Percentiles rank a stretch among this genome's conserved stretches.
Conservation (phyloP, 371 early-diverging fungal genomes). For the Coelomomyces lativittatus region DNA sequence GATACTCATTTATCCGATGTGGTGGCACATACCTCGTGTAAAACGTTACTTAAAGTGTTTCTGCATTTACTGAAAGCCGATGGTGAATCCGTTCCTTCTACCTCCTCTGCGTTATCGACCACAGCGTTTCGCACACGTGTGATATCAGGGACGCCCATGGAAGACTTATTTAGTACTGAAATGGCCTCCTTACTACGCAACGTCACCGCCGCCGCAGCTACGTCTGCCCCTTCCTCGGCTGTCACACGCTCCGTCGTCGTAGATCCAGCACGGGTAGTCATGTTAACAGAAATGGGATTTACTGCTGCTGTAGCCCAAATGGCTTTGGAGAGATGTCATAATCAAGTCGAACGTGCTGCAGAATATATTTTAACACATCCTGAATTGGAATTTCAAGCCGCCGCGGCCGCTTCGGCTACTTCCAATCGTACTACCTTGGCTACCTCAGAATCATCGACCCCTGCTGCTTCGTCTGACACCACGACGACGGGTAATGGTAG, state of each 20-base stretch:
- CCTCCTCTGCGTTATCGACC: conserved; percentile 5
- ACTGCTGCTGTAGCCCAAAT: conserved; percentile 56
- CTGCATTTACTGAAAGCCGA: background rate
- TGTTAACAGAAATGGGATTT: conserved; percentile 78
- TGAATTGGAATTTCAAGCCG: conserved; percentile 12
- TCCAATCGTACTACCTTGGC: no score
- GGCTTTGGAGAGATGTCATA: conserved; percentile 57
- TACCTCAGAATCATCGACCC: no score
- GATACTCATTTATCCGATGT: no score
- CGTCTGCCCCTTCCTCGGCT: conserved; percentile 5
- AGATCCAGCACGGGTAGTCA: conserved; percentile 47
- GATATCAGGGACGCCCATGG: conserved; percentile 7
- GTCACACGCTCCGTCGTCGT: conserved; percentile 1
- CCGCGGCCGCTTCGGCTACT: background rate
- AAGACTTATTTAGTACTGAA: no score
- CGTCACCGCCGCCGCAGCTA: conserved; percentile 3
- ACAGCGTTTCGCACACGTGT: conserved; percentile 7
- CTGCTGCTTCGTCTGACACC: conserved; percentile 11
- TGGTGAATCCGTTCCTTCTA: background rate
- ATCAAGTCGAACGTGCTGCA: conserved; percentile 66
- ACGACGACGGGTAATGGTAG: conserved; percentile 10
- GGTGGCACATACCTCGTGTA: no score
- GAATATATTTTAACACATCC: conserved; percentile 77
- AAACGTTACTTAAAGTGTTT: background rate
- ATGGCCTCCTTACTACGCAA: no score